Conservation (phyloP, 2,329 filamentous ascomycete species). For the Parastagonospora nodorum region DNA sequence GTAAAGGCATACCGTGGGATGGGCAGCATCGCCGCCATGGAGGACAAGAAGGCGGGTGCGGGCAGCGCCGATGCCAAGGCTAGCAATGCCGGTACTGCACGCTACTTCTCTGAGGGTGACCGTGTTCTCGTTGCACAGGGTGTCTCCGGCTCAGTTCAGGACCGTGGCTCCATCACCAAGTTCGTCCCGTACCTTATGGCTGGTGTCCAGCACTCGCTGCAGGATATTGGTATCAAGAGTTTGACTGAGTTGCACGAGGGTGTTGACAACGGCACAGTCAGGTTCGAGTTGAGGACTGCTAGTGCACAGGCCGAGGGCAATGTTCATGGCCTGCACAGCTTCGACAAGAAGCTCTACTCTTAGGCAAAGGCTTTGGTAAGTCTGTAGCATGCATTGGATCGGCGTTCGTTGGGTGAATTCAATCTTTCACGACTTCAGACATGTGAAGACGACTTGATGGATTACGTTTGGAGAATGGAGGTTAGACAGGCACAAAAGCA, state of each 20-base stretch:
- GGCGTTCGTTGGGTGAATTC: conserved; percentile 30
- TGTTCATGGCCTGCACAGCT: conserved; percentile 94
- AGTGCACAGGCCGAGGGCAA: conserved; percentile 96
- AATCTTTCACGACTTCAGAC: conserved; percentile 18
- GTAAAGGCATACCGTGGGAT: conserved; percentile 99
- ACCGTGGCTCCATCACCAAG: conserved; percentile 86
- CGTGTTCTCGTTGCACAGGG: conserved; percentile 94
- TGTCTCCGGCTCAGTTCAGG: conserved; percentile 84
- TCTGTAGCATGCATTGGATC: conserved; percentile 33
- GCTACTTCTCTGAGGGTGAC: conserved; percentile 98
- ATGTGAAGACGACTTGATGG: conserved; percentile 32
- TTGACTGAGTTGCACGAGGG: conserved; percentile 75
- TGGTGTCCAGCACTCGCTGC: conserved; percentile 95
- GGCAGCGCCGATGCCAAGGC: conserved; percentile 71
- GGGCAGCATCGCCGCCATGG: conserved; percentile 99
- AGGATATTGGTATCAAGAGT: conserved; percentile 89
- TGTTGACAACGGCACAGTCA: conserved; percentile 74
- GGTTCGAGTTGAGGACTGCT: conserved; percentile 92
- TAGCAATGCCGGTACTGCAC: conserved; percentile 91
- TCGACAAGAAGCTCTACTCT: conserved; percentile 99
- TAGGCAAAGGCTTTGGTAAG: conserved; percentile 49
- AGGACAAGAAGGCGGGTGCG: conserved; percentile 91
- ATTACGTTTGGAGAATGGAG: conserved; percentile 23
- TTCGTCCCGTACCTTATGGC: conserved; percentile 96
- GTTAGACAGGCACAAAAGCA: conserved; percentile 40